Base-by-base conservation (phyloP, 192 early-diverging fungal genomes). In the Funneliformis geosporum region DNA sequence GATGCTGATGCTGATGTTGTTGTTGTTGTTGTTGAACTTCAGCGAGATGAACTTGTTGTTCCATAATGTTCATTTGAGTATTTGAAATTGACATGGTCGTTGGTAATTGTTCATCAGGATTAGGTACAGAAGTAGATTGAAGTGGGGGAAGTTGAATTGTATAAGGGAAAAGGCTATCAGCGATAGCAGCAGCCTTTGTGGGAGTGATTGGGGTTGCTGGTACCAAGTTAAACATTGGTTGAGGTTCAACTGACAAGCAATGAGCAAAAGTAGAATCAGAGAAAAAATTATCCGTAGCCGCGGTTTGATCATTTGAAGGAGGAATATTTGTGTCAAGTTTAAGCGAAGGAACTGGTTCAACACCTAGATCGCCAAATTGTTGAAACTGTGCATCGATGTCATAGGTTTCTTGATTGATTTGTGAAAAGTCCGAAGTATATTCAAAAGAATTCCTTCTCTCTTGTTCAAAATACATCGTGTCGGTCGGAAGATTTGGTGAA, bases 151-250 rank as follows among this genome's bases (percentile, higher is more conserved):
- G 21, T 68, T 21, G 66, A 3, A 39, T 14, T 1, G 21, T 21
- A 25, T 73, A 38, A n/a, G 46, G 39, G 40, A 11, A 76, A 47
- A 62, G 16, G 62, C 43, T 25, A 40, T 76, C 38, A 6, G 60
- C 43, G 7, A 76, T 76, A 2, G 43, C 60, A 0, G 27, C n/a
- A 33, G 44, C 73, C 27, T 75, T 75, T 27, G 60, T 62, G 2
- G 75, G 60, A 14, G 60, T 62, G 12, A 76, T 60, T 18, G 75
- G 75, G n/a, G 75, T 62, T 5, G 75, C 75, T 6, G 75, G 75
- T 40, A 76, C 39, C 8, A 76, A 40, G 33, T 62, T 76, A 42
- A 76, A 64, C 33, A 64, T 76, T 23, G 73, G 73, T 14, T 25
- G 12, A 23, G 25, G 38, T 28, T 75, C 38, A 23, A 33, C 42